Percentiles rank a stretch among this genome's conserved stretches.
Conservation (phyloP, 306 rosid species). For the Vigna hirtella region DNA sequence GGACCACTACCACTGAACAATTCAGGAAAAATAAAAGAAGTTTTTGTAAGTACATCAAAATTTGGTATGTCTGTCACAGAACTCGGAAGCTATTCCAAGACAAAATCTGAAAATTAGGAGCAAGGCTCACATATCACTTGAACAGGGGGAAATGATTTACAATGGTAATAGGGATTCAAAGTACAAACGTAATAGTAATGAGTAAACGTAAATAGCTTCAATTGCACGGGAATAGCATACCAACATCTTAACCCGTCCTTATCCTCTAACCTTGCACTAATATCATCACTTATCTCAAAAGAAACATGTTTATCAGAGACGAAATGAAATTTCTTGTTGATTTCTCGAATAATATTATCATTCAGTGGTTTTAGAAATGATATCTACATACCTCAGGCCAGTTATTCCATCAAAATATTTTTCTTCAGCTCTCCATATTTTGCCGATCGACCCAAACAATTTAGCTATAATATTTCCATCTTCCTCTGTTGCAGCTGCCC, state of each 20-base stretch:
- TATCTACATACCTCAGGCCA: conserved; percentile 76
- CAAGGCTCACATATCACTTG: conserved; percentile 28
- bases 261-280: conserved; percentile 12
- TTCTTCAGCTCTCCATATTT: conserved; percentile 88
- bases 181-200: conserved; percentile 3
- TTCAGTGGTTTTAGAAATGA: conserved; percentile 14
- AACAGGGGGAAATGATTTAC: conserved; percentile 11
- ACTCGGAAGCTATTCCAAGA: conserved; percentile 8
- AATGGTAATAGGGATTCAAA: conserved; percentile 9
- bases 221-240: conserved; percentile 7
- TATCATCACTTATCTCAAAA: conserved; percentile 14
- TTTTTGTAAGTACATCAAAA: conserved; percentile 16
- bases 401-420: conserved; percentile 90
- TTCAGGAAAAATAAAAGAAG: conserved; percentile 35
- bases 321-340: conserved; percentile 12
- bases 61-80: conserved; percentile 1
- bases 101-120: neutral
- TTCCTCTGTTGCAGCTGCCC: conserved; percentile 81
- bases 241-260: conserved; percentile 9
- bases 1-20: conserved; percentile 96
- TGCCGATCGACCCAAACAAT: conserved; percentile 90
- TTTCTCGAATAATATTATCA: conserved; percentile 18
- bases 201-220: conserved; percentile 29
- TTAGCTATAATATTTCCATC: conserved; percentile 73
- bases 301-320: conserved; percentile 23